Conservation (phyloP, 2,329 filamentous ascomycete genomes). For the Talaromyces pinophilus region DNA sequence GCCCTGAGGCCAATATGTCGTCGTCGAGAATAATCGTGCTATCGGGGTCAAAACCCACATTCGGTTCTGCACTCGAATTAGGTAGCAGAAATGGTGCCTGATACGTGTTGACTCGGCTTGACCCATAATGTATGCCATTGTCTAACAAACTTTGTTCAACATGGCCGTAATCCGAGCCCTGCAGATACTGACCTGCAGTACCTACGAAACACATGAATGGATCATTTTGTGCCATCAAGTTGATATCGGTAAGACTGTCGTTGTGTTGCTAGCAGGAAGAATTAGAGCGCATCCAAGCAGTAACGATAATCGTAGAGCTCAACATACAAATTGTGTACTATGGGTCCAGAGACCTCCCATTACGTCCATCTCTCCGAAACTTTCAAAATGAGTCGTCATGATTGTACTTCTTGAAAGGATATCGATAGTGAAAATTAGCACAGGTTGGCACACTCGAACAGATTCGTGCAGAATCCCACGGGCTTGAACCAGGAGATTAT, state of each 20-base stretch:
- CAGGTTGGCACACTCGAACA: not conserved
- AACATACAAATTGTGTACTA: not conserved
- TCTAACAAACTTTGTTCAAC: not conserved
- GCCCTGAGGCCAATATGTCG: not conserved
- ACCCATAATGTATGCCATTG: not conserved
- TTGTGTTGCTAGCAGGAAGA: not conserved
- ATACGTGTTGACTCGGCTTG: not conserved
- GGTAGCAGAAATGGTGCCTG: not conserved
- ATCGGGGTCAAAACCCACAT: not conserved
- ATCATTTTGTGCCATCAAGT: not conserved
- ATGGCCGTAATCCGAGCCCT: not conserved
- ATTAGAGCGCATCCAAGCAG: not conserved
- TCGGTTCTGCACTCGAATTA: not conserved
- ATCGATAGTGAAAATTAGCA: not conserved
- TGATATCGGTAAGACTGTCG: not conserved
- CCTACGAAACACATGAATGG: not conserved
- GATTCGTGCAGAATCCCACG: not conserved
- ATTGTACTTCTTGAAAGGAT: not conserved
- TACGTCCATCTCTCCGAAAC: not conserved
- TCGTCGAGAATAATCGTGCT: not conserved
- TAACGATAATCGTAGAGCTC: not conserved
- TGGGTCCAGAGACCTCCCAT: not conserved
- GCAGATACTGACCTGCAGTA: not conserved
- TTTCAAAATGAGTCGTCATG: not conserved
- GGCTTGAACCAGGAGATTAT: not conserved